Evolutionary conservation across 202 grass and related monocot species (phyloP).

Genomic region (Schoenoplectus tabernaemontani): DNA sequence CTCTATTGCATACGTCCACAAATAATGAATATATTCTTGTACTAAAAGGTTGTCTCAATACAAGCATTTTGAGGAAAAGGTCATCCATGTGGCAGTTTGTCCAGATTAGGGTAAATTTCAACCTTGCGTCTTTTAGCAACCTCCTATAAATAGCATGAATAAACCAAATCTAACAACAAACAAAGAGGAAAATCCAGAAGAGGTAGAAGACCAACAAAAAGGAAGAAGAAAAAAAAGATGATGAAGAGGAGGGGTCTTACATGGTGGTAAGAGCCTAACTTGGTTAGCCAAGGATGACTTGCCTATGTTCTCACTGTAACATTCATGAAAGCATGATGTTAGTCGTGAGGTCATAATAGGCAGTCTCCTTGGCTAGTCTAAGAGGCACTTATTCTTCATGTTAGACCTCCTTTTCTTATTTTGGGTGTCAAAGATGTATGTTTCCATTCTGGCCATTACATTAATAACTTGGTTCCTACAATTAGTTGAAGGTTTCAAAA

Average conservation of each 20-base stretch:
- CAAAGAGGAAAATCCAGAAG: not conserved
- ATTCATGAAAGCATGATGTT: conserved; percentile 2
- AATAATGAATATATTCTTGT: conserved; percentile 14
- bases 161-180: not conserved
- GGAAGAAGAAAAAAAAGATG: not conserved
- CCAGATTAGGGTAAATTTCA: not conserved
- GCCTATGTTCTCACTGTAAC: conserved; percentile 35
- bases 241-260: conserved; percentile 49
- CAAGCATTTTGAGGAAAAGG: conserved; percentile 11
- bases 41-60: not conserved
- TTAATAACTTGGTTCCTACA: not conserved
- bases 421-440: not conserved
- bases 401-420: conserved; percentile 28
- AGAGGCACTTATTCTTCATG: conserved; percentile 48
- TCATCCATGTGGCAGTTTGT: not conserved
- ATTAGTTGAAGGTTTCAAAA: not conserved
- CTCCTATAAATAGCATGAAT: conserved; percentile 16
- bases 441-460: not conserved
- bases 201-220: not conserved
- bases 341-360: conserved; percentile 41
- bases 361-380: conserved; percentile 77
- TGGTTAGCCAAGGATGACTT: conserved; percentile 96
- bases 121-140: not conserved
- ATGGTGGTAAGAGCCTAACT: conserved; percentile 44
- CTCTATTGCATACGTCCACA: conserved; percentile 2